Conservation (phyloP, 106 monocot species). For the Dendrobium catenatum region DNA sequence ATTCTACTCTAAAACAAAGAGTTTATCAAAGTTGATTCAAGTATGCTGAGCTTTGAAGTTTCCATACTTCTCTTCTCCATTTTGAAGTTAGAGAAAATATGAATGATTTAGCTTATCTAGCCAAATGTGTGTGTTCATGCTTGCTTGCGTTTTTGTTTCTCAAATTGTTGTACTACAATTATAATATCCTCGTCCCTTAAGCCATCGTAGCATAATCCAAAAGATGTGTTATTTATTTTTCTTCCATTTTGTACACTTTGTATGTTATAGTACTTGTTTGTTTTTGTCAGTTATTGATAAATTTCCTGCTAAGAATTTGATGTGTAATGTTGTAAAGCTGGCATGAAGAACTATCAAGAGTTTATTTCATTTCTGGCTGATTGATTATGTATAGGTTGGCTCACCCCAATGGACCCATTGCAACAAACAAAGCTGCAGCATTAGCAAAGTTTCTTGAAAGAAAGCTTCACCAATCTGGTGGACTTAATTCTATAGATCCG, state of each 20-base stretch:
- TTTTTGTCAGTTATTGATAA: background rate
- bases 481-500: conserved; percentile 71
- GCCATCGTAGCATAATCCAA: background rate
- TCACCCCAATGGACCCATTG: conserved; percentile 84
- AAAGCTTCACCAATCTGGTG: conserved; percentile 91
- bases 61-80: background rate
- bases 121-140: background rate
- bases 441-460: conserved; percentile 94
- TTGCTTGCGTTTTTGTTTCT: background rate
- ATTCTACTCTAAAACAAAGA: background rate
- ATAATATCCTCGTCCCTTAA: background rate
- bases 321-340: background rate
- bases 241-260: background rate
- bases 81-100: background rate
- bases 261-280: background rate
- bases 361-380: background rate
- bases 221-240: background rate
- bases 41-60: background rate
- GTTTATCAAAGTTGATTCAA: background rate
- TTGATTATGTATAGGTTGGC: conserved; percentile 45
- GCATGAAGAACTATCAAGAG: background rate
- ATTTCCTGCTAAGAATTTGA: background rate
- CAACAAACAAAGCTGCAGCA: conserved; percentile 95
- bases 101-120: background rate
- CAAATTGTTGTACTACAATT: background rate